phyloP scores from a whole-genome alignment of 345 rosid species.

The Pseudoturritis turrita region DNA sequence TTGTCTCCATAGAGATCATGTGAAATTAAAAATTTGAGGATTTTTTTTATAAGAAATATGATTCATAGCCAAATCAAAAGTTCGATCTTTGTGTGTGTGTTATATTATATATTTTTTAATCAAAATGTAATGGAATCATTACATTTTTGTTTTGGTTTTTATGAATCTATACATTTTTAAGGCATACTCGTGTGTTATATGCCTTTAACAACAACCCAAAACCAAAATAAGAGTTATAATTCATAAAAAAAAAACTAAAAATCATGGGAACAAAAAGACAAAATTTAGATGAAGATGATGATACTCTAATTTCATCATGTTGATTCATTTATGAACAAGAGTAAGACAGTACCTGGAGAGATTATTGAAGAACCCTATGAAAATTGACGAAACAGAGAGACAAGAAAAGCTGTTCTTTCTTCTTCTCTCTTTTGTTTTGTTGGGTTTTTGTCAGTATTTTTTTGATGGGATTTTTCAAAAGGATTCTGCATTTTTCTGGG shows the following conservation, averaged over 20 bases:
- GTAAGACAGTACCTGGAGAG: conserved; percentile 19
- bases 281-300: background rate
- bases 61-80: background rate
- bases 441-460: conserved; percentile 1
- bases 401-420: background rate
- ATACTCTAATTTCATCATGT: background rate
- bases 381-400: conserved; percentile 11
- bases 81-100: background rate
- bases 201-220: no score
- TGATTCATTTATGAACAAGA: conserved; percentile 1
- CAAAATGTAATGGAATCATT: background rate
- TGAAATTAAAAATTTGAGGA: background rate
- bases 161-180: background rate
- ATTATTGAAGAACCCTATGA: background rate
- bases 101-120: background rate
- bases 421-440: conserved; percentile 6
- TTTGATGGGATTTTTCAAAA: conserved; percentile 10
- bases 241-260: background rate
- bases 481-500: conserved; percentile 19
- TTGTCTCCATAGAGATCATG: background rate
- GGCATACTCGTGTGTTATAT: no score
- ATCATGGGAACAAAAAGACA: background rate
- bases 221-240: no score
- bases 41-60: background rate
- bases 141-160: background rate